Conservation (phyloP, 768 basidiomycete species). For the Boletellus sp. region DNA sequence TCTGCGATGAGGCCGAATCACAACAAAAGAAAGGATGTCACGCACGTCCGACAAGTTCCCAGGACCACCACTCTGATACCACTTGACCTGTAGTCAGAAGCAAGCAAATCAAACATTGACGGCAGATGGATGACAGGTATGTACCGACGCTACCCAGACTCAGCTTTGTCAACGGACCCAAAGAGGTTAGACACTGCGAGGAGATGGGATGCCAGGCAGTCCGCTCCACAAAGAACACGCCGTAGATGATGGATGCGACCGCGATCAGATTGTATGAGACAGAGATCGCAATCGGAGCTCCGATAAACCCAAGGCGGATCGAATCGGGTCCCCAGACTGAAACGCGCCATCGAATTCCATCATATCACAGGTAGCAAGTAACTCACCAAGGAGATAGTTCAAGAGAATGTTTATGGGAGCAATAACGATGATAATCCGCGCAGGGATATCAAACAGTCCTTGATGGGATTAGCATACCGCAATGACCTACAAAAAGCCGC, state of each 20-base stretch:
- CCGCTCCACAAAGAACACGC: slow-evolving; percentile 55
- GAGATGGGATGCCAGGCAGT: slow-evolving; percentile 87
- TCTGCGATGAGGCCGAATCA: slow-evolving; percentile 3
- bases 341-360: slow-evolving; percentile 54
- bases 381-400: slow-evolving; percentile 76
- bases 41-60: slow-evolving; percentile 72
- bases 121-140: slow-evolving; percentile 10
- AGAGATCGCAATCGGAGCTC: slow-evolving; percentile 86
- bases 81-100: slow-evolving; percentile 56
- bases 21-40: neutral
- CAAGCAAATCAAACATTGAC: neutral
- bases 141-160: slow-evolving; percentile 77
- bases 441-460: slow-evolving; percentile 82
- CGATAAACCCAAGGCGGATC: slow-evolving; percentile 82
- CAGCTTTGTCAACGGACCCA: slow-evolving; percentile 67
- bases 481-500: slow-evolving; percentile 23
- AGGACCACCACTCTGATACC: slow-evolving; percentile 95
- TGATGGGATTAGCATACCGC: slow-evolving; percentile 8
- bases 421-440: slow-evolving; percentile 73
- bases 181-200: slow-evolving; percentile 55
- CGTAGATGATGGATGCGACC: slow-evolving; percentile 57
- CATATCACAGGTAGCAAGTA: neutral
- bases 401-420: slow-evolving; percentile 82
- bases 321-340: slow-evolving; percentile 85
- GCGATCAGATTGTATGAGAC: slow-evolving; percentile 83